Evolutionary conservation across 1,139 yeast species (phyloP), one percentile per base, ranked within the genome.

Genomic region (Protomyces inundatus): DNA sequence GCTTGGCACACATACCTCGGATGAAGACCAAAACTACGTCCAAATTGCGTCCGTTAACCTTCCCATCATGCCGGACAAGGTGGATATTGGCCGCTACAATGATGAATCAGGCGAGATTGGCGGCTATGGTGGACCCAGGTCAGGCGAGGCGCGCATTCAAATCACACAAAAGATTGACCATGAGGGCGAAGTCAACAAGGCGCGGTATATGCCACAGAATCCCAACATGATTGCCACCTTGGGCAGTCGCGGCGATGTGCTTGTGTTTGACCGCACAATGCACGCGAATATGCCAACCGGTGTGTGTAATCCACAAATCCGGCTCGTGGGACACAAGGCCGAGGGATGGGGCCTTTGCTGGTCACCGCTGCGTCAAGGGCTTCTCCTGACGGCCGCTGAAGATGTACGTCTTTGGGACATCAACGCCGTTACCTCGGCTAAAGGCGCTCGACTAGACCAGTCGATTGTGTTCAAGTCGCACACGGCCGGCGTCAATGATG

Each of bases 1-100:
- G 32, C 75, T 91, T 51, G 96, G 97, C 10, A 93, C 98, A 0
- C 91, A 89, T 72, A 89, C 98, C 0, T 83, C 91, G 0, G 95
- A 90, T 2, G 85, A 83, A 65, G 95, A 86, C 64, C 81, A 82
- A 3, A 88, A 93, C 72, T 89, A 84, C 73, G 75, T 93, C 68
- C 88, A 93, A 72, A 76, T 90, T 37, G 96, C 93, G 1, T 77
- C 84, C 3, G 83, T 90, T 1, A 86, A 85, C 64, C 70, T 88
- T n/a, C 96, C 96, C 0, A 73, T 69, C 57, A 65, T 66, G 64
- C 68, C 66, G 32, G 69, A 67, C 32, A 52, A 68, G 36, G 52
- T 74, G 45, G 73, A 73, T 16, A 67, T 80, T 12, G 72, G 71
- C 61, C 73, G 72, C 12, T 75, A 71, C 67, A 77, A 77, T 62